phyloP scores from a whole-genome alignment of 495 filamentous ascomycete species.

The Hypomontagnella monticulosa region DNA sequence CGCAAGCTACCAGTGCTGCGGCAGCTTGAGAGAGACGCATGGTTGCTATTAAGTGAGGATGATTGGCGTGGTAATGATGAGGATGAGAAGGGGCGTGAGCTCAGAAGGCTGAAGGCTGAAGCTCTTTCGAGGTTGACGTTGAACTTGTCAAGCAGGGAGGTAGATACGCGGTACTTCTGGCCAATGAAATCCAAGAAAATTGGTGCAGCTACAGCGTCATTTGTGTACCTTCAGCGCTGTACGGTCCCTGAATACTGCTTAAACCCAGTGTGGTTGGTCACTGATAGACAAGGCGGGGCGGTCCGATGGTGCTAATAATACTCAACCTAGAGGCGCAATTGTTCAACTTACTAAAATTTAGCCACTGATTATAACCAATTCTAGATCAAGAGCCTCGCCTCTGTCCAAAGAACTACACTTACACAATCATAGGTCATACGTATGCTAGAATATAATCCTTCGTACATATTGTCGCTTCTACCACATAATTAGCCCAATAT shows the following conservation, averaged over 20 bases:
- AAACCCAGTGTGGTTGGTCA: too few relatives aligned
- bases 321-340: background rate
- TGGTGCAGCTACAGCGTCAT: background rate
- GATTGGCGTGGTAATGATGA: constrained; percentile 14
- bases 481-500: constrained; percentile 33
- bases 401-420: background rate
- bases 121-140: constrained; percentile 28
- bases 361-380: background rate
- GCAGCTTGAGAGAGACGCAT: constrained; percentile 69
- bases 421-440: too few relatives aligned
- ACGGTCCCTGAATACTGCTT: too few relatives aligned
- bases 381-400: background rate
- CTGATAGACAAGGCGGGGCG: constrained; percentile 13
- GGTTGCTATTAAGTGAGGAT: constrained; percentile 37
- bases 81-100: constrained; percentile 10
- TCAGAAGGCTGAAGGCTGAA: constrained; percentile 24
- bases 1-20: constrained; percentile 68
- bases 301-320: constrained; percentile 4
- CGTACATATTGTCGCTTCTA: too few relatives aligned
- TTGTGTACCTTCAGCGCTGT: too few relatives aligned
- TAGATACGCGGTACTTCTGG: constrained; percentile 27
- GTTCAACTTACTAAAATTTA: constrained; percentile 20
- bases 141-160: constrained; percentile 5
- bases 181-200: constrained; percentile 21
- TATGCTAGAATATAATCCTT: too few relatives aligned